Conservation (phyloP, 768 basidiomycete genomes). For the Gyrodon lividus region DNA sequence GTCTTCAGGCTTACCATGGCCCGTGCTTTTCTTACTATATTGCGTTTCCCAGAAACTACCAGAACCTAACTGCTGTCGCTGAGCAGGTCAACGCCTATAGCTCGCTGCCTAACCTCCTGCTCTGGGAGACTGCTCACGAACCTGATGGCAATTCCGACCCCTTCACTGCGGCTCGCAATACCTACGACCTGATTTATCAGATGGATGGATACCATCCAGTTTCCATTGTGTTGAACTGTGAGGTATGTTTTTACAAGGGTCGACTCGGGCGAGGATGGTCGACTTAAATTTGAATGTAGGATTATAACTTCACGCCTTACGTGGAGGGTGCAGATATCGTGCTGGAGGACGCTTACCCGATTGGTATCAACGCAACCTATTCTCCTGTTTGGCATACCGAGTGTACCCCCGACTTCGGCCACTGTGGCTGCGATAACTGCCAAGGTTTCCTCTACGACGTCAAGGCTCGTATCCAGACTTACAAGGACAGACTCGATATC, state of each 20-base stretch:
- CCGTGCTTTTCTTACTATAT: neutral
- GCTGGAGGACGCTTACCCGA: constrained; percentile 43
- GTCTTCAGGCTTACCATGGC: neutral
- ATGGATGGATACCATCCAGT: constrained; percentile 60
- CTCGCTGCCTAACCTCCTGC: constrained; percentile 61
- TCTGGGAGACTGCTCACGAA: constrained; percentile 75
- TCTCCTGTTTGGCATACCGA: constrained; percentile 58
- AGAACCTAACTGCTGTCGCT: constrained; percentile 58
- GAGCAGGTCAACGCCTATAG: constrained; percentile 65
- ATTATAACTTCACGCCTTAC: constrained; percentile 62
- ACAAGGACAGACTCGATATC: constrained; percentile 52
- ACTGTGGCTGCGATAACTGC: constrained; percentile 75
- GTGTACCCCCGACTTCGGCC: constrained; percentile 65
- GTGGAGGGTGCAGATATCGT: constrained; percentile 66
- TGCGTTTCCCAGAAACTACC: constrained; percentile 44
- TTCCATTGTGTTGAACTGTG: constrained; percentile 53
- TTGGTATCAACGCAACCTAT: constrained; percentile 60
- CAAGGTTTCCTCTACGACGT: constrained; percentile 64
- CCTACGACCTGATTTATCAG: constrained; percentile 47
- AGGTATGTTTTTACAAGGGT: constrained; percentile 11
- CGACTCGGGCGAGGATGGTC: no score
- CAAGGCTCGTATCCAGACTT: constrained; percentile 63
- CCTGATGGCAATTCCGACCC: constrained; percentile 71
- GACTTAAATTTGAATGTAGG: constrained; percentile 27
- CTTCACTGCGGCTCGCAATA: constrained; percentile 47